Conservation (phyloP, 225 moss, liverwort and hornwort genomes). For the Rhytidiadelphus loreus region DNA sequence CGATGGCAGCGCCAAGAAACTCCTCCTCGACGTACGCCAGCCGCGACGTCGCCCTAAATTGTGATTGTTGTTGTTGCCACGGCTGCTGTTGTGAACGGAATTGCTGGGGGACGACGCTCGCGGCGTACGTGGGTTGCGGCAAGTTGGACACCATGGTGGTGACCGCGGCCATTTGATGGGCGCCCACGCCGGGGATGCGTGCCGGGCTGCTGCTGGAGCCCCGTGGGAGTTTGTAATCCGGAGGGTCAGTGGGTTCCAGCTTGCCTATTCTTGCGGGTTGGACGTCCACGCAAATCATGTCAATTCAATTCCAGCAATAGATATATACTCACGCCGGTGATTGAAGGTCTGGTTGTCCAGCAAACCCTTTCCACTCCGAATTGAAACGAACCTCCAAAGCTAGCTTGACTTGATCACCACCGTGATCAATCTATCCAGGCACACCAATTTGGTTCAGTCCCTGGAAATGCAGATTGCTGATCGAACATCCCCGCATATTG, state of each 20-base stretch:
- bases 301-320: not conserved
- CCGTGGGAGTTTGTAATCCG: constrained; percentile 11
- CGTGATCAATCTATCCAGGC: not conserved
- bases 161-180: constrained; percentile 17
- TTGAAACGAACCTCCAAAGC: not conserved
- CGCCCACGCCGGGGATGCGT: not conserved
- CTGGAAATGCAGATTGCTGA: not conserved
- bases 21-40: constrained; percentile 6
- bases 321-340: not conserved
- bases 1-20: constrained; percentile 26
- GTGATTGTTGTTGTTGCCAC: not conserved
- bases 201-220: constrained; percentile 8
- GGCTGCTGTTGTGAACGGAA: not conserved
- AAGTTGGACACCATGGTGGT: constrained; percentile 14
- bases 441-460: not conserved
- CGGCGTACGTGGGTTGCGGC: not conserved
- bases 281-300: constrained; percentile 29
- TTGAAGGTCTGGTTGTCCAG: not conserved
- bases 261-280: constrained; percentile 33
- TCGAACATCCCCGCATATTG: not conserved
- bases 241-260: constrained; percentile 47
- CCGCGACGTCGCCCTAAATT: not conserved
- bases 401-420: not conserved
- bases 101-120: not conserved
- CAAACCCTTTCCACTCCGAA: not conserved